phyloP scores from a whole-genome alignment of 257 asterid species.

The Rhazya stricta region DNA sequence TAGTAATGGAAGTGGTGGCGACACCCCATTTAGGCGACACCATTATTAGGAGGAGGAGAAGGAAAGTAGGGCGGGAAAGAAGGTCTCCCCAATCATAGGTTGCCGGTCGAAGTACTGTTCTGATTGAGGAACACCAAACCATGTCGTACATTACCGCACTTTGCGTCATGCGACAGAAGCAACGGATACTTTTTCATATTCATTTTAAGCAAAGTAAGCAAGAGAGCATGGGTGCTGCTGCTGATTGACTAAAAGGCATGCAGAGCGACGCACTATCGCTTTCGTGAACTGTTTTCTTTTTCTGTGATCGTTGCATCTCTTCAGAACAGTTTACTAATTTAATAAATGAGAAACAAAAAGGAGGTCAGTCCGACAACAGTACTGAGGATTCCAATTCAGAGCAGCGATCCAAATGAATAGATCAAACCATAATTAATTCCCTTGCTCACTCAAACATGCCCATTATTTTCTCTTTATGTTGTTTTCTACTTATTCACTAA shows the following conservation, averaged over 20 bases:
- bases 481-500: not conserved
- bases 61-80: not conserved
- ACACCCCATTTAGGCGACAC: conserved; percentile 43
- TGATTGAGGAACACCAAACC: not conserved
- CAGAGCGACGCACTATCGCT: conserved; percentile 6
- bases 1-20: conserved; percentile 23
- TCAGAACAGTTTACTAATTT: not conserved
- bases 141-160: not conserved
- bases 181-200: not conserved
- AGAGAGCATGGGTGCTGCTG: not conserved
- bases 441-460: not conserved
- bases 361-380: not conserved
- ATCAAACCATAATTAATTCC: not conserved
- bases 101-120: not conserved
- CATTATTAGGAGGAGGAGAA: conserved; percentile 24
- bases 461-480: too few species aligned
- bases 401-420: conserved; percentile 7
- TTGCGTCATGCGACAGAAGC: conserved; percentile 7
- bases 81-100: conserved; percentile 33
- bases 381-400: not conserved
- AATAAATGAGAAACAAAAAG: not conserved
- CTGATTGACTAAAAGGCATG: not conserved
- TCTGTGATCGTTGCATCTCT: not conserved
- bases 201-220: not conserved
- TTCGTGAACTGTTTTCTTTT: not conserved